A percentile compares a stretch with the other conserved stretches of the same genome.
Evolutionary conservation across 345 rosid genomes (phyloP).

Genomic region (Clarkia xantiana): DNA sequence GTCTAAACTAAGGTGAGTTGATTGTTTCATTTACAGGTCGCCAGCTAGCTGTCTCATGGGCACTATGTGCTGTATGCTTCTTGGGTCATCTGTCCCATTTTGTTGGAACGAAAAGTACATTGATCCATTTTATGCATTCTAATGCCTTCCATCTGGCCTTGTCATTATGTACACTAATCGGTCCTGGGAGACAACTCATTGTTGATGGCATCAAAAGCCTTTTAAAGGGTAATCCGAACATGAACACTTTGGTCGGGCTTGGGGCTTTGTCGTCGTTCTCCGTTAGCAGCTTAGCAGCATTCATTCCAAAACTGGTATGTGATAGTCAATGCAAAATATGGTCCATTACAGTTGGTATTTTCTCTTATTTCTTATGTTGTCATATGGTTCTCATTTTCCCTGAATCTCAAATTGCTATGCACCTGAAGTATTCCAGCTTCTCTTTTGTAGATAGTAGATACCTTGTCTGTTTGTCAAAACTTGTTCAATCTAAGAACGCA

Average conservation of each 20-base stretch:
- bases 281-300: constrained; percentile 75
- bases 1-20: no score
- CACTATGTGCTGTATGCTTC: constrained; percentile 90
- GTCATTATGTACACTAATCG: constrained; percentile 78
- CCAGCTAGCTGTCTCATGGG: constrained; percentile 93
- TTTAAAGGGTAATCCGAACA: constrained; percentile 72
- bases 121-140: constrained; percentile 77
- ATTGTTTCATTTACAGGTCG: constrained; percentile 31
- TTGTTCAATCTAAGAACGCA: background rate
- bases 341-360: constrained; percentile 3
- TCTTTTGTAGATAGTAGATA: background rate
- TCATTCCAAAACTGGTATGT: constrained; percentile 69
- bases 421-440: background rate
- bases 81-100: constrained; percentile 82
- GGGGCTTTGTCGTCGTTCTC: constrained; percentile 90
- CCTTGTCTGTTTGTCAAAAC: background rate
- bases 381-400: no score
- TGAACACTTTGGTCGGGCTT: constrained; percentile 94
- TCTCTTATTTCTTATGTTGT: no score
- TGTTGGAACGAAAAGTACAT: constrained; percentile 50
- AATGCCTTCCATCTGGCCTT: constrained; percentile 77
- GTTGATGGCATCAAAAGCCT: constrained; percentile 76
- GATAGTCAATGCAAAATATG: constrained; percentile 1
- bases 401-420: background rate
- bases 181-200: constrained; percentile 84